Percentiles rank a stretch among this genome's conserved stretches.
phyloP scores from a whole-genome alignment of 805 yeast species.

The Candida pini region DNA sequence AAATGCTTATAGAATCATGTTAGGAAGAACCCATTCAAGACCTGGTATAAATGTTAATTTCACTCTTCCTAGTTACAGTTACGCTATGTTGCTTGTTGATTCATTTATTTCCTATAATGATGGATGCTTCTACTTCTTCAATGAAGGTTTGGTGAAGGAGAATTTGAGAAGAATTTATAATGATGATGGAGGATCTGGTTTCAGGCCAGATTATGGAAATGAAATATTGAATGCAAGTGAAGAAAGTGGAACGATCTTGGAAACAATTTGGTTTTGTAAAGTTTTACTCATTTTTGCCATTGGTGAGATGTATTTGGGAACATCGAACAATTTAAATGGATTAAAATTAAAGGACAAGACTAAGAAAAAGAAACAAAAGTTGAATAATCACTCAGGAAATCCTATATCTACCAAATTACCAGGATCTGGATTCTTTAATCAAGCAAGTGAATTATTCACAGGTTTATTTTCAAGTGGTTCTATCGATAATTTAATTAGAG shows the following conservation, averaged over 20 bases:
- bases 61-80: constrained; percentile 69
- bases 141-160: constrained; percentile 72
- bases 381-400: not conserved
- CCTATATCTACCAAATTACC: constrained; percentile 46
- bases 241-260: constrained; percentile 51
- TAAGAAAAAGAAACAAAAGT: constrained; percentile 18
- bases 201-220: constrained; percentile 26
- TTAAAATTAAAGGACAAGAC: constrained; percentile 27
- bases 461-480: constrained; percentile 78
- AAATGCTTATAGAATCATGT: constrained; percentile 64
- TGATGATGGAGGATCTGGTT: constrained; percentile 29
- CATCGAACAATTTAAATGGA: constrained; percentile 60
- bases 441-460: constrained; percentile 74
- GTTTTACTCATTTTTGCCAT: constrained; percentile 66
- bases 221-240: constrained; percentile 8
- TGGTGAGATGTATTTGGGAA: constrained; percentile 80
- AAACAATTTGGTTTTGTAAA: constrained; percentile 79
- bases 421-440: constrained; percentile 72
- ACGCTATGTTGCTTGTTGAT: constrained; percentile 69
- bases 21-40: constrained; percentile 62
- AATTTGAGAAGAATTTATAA: constrained; percentile 60
- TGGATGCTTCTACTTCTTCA: constrained; percentile 80
- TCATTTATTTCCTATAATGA: constrained; percentile 75
- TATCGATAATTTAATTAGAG: constrained; percentile 68
- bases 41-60: constrained; percentile 67